These are phyloP conservation scores for Cercospora canescens DNA, from an alignment of 2,329 filamentous ascomycete species.

Conservation along the genomic window DNA sequence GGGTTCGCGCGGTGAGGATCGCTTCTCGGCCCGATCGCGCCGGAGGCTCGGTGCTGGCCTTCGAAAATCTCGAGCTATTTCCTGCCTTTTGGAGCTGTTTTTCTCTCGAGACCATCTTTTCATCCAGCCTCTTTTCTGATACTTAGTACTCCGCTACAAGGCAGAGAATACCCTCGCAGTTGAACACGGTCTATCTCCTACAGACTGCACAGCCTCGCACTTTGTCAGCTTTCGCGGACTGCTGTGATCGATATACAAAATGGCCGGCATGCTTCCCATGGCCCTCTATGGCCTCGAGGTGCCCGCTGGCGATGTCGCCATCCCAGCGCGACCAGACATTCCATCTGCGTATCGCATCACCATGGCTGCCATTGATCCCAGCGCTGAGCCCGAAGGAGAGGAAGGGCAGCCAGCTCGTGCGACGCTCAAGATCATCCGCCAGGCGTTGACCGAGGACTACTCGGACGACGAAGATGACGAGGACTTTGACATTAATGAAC, in stretches of 20 bases:
- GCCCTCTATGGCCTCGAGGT: conserved; percentile 92
- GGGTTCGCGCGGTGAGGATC: neutral
- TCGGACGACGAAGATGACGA: conserved; percentile 67
- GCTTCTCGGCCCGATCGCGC: neutral
- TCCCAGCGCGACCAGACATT: conserved; percentile 76
- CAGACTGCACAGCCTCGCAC: conserved; percentile 22
- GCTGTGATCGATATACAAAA: conserved; percentile 13
- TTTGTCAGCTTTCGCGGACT: neutral
- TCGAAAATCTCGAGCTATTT: conserved; percentile 4
- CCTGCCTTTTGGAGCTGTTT: conserved; percentile 1
- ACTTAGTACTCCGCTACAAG: neutral
- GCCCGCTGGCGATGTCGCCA: conserved; percentile 77
- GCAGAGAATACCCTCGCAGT: neutral
- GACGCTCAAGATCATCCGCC: conserved; percentile 87
- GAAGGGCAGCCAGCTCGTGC: conserved; percentile 63
- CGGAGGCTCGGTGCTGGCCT: neutral
- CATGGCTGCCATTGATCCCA: conserved; percentile 97
- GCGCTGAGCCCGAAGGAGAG: conserved; percentile 57
- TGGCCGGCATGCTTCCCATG: conserved; percentile 50
- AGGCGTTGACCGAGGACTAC: conserved; percentile 61
- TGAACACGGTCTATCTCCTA: neutral
- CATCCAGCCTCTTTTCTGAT: neutral
- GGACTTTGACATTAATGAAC: conserved; percentile 51
- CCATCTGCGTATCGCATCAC: conserved; percentile 92
- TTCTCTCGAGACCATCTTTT: neutral